Evolutionary conservation across 139 green algal species (phyloP), one percentile per base, ranked within the genome.

Genomic region (Dunaliella primolecta): DNA sequence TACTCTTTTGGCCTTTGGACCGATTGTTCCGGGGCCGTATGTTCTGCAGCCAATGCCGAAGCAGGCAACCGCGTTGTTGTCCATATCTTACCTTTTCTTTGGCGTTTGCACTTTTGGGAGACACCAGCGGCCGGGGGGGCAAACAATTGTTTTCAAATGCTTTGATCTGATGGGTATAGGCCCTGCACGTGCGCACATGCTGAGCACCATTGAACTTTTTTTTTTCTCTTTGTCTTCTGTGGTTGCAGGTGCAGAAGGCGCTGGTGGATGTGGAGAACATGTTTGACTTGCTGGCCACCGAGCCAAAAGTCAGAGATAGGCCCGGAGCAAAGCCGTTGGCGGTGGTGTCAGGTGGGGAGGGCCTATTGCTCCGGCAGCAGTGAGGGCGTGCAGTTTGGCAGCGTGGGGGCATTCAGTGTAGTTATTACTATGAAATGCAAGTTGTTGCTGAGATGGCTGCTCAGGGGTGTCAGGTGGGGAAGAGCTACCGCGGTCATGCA

Each of bases 221-320:
- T n/a, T n/a, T n/a, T n/a, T 64, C 46, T 15, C 46, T 15, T 25
- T 32, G 11, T 36, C 29, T 20, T 20, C 72, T 64, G 46, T 64
- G 23, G 2, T 24, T 71, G 30, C 91, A 93, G 91, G 89, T 94
- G 11, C 87, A 91, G 36, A 93, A 93, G 84, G 88, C 90, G 36
- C 89, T 97, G 36, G 91, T 98, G 30, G 95, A 98, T 86, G 93
- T 97, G 91, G 94, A 98, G 86, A 94, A 94, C 88, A 94, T 97
- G 90, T 97, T 98, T 90, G 92, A 95, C 74, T 88, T 98, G 86
- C 85, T 98, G 81, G 84, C 88, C 36, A 90, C 64, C 25, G 76
- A n/a, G 33, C 93, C 89, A 36, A 35, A 31, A 21, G 87, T 96
- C 71, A 35, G 89, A 75, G 95, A 90, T 30, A 21, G 3, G 55